Evolutionary conservation across 805 yeast species (phyloP), one percentile per base, ranked within the genome.

Genomic region (Ogataea pignaliae): DNA sequence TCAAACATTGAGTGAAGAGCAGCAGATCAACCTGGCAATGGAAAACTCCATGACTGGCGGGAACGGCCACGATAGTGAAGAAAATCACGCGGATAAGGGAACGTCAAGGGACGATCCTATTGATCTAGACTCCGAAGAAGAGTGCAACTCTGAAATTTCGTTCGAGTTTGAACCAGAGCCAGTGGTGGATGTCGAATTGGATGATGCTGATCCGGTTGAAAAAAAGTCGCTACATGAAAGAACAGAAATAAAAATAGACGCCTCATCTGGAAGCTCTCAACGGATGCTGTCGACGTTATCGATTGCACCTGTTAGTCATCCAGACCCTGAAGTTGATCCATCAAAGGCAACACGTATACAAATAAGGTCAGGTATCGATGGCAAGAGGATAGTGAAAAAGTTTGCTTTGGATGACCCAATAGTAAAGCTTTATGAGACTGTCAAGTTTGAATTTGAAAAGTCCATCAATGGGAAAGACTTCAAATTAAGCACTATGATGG

Each of bases 11-110:
- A 71, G 88, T 2, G 96, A 88, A 60, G 96, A 88, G 51, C 89
- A 88, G 60, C 96, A 88, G 61, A 70, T 88, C 51, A 83, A 83
- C 51, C 68, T 79, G 56, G 96, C 95, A 0, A 72, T 85, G 64
- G 72, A 75, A 48, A 79, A 85, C 59, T 84, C 91, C 0, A 55
- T 88, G 47, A 71, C 73, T 39, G 44, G 34, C 31, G 45, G 62
- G 59, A 17, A 63, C 60, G 18, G 66, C 49, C 11, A 57, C 9
- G 60, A 55, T 28, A 56, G 55, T 8, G 64, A 61, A 26, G 61
- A 60, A 45, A 13, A 48, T 36, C 10, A 37, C n/a, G 29, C 6
- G 11, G 12, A 44, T 10, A 39, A 36, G 4, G 39, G 55, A 45
- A 28, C 45, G 49, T 13, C 41, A 11, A 59, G 52, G 31, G 59